Percentiles rank a stretch among this genome's conserved stretches.
Conservation (phyloP, 371 early-diverging fungal genomes). For the Lichtheimia ramosa region DNA sequence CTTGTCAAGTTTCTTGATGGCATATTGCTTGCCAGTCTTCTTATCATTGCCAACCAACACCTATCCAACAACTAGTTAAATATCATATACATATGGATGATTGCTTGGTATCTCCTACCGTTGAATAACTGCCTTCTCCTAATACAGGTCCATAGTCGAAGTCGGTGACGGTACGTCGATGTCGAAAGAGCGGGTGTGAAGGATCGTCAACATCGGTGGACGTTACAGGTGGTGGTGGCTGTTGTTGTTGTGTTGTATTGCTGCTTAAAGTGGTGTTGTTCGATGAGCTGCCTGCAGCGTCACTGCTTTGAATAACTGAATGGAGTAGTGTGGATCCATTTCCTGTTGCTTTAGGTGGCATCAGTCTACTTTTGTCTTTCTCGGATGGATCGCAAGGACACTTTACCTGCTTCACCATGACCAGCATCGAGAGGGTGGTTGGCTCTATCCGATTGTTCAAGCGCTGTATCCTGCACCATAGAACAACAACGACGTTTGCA, state of each 20-base stretch:
- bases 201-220: constrained; percentile 43
- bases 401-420: background rate
- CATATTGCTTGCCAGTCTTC: constrained; percentile 69
- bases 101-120: constrained; percentile 67
- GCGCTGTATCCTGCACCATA: constrained; percentile 4
- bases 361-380: background rate
- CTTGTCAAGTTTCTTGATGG: constrained; percentile 94
- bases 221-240: constrained; percentile 1
- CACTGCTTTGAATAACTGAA: background rate
- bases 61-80: constrained; percentile 23
- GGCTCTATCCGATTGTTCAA: background rate
- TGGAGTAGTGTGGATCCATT: no score
- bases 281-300: constrained; percentile 5
- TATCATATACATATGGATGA: background rate
- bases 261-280: background rate
- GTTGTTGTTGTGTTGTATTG: background rate
- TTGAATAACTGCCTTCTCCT: constrained; percentile 96
- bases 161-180: constrained; percentile 56
- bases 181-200: constrained; percentile 38
- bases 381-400: background rate
- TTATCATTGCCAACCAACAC: constrained; percentile 73
- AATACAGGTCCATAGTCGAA: constrained; percentile 83
- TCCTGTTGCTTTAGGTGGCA: background rate
- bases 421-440: no score
- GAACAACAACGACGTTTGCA: background rate